Percentiles rank a stretch among this genome's conserved stretches.
These are phyloP conservation scores for Podila clonocystis DNA, from an alignment of 192 early-diverging fungal species.

Conservation along the genomic window DNA sequence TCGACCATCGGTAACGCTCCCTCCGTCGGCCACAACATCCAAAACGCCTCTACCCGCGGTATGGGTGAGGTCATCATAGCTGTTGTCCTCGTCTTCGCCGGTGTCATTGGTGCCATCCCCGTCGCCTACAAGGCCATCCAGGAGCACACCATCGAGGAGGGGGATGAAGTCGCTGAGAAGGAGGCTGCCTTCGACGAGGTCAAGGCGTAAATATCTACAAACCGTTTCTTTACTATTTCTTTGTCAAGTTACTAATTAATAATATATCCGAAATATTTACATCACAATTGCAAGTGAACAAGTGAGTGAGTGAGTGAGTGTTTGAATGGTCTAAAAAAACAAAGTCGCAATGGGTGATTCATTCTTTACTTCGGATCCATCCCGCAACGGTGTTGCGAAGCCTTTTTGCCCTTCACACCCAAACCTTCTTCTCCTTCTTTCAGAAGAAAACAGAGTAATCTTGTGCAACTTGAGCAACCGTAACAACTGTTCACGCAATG, in stretches of 20 bases:
- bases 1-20: constrained; percentile 35
- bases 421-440: no score
- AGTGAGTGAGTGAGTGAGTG: no score
- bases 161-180: constrained; percentile 28
- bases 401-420: no score
- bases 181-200: constrained; percentile 28
- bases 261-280: constrained; percentile 1
- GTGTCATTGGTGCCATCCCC: constrained; percentile 32
- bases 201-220: constrained; percentile 21
- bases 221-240: no score
- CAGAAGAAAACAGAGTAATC: no score
- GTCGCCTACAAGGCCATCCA: constrained; percentile 28
- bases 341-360: no score
- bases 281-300: no score
- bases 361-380: no score
- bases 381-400: no score
- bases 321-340: no score
- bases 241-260: constrained; percentile 1
- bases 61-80: constrained; percentile 40
- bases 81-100: constrained; percentile 32
- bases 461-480: no score
- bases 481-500: no score
- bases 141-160: constrained; percentile 25
- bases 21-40: constrained; percentile 7
- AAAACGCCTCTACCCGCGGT: constrained; percentile 16